Evolutionary conservation across 768 basidiomycete genomes (phyloP), one percentile per base, ranked within the genome.

Genomic region (Podaxis mareebaensis): DNA sequence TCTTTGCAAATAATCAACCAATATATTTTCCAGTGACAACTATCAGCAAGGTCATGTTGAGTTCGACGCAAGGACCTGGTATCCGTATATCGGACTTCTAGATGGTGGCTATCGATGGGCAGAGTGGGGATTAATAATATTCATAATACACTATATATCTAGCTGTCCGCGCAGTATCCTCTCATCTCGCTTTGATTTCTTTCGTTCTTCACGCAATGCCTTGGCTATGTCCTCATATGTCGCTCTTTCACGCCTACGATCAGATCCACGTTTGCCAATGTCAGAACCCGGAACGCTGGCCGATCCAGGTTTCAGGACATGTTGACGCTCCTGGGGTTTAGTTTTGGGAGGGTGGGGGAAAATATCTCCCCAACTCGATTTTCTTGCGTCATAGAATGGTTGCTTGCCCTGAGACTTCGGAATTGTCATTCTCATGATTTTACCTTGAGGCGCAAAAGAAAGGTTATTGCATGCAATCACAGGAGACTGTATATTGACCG

Each of bases 321-420:
- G 61, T 20, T 63, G 77, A 3, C 90, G 86, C 65, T 88, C 85
- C 61, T 91, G 85, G 0, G 91, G 87, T 5, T 79, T 70, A 70
- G 91, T 93, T 75, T 95, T 95, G 4, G 95, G 86, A 17, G 80
- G 75, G 71, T 98, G 96, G 22, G 97, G 97, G 76, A 99, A 98
- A 24, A 93, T 80, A 72, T 99, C 97, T 20, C 97, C 97, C 96
- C 96, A 99, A 10, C 75, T 76, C 0, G 92, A 88, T 77, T 99
- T 98, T 39, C 96, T 88, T 2, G 96, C 95, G 73, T 99, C 97
- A 71, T 98, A 95, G 72, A 87, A 99, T 0, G 86, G 83, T 69
- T 98, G 95, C 73, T 94, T 96, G n/a, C 95, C 95, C 76, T 96
- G 95, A 2, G 93, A 96, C 68, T 87, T 95, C 0, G 96, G 92